Evolutionary conservation across 768 basidiomycete genomes (phyloP).

Genomic region (Tulasnella sp.): DNA sequence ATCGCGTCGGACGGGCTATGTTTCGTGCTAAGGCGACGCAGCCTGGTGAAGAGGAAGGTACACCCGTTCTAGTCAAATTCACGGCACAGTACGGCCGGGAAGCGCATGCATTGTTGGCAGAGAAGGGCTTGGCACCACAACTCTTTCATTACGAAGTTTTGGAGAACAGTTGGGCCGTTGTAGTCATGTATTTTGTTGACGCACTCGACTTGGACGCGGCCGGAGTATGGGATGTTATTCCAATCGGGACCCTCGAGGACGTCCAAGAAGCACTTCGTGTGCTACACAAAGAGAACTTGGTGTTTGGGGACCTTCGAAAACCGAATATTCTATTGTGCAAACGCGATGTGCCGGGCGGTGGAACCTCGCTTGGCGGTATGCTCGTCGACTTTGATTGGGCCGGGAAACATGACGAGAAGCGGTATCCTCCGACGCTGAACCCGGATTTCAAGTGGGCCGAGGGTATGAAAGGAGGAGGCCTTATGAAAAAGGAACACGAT

Average conservation of each 20-base stretch:
- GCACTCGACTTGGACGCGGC: neutral
- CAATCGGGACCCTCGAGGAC: neutral
- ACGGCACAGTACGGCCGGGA: neutral
- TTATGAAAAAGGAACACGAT: constrained; percentile 36
- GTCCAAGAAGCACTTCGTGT: constrained; percentile 2
- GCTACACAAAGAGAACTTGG: neutral
- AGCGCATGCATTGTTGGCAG: constrained; percentile 12
- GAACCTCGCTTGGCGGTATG: constrained; percentile 20
- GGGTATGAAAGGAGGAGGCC: constrained; percentile 32
- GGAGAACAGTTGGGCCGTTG: constrained; percentile 8
- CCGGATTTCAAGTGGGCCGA: constrained; percentile 33
- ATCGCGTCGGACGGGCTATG: constrained; percentile 9
- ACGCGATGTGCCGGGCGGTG: neutral
- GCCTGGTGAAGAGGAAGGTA: neutral
- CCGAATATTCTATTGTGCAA: neutral
- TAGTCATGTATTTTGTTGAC: constrained; percentile 4
- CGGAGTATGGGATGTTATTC: neutral
- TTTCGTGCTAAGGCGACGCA: neutral
- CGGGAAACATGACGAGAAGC: constrained; percentile 33
- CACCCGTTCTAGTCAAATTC: constrained; percentile 13
- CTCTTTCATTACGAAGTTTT: neutral
- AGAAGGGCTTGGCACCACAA: constrained; percentile 1
- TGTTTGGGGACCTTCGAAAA: constrained; percentile 11
- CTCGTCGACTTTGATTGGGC: constrained; percentile 40
- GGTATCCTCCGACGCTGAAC: constrained; percentile 36